These are phyloP conservation scores for Cicer pinnatifidum DNA, from an alignment of 306 rosid species.

Conservation along the genomic window DNA sequence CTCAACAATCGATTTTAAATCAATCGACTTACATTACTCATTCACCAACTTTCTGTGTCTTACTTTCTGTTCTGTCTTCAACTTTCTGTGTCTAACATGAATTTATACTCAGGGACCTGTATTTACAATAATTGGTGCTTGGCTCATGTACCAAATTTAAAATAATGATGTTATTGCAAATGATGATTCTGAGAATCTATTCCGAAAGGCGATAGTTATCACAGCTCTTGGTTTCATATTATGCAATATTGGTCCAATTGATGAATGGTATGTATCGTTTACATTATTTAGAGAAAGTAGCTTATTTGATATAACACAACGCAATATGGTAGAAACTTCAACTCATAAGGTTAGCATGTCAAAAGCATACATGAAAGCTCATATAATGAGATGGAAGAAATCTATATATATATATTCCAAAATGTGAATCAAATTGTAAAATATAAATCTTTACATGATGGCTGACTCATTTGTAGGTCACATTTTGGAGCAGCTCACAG, in stretches of 20 bases:
- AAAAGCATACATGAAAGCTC: slow-evolving; percentile 15
- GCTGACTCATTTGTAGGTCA: slow-evolving; percentile 56
- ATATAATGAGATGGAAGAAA: slow-evolving; percentile 10
- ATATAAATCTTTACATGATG: slow-evolving; percentile 8
- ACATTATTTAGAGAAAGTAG: slow-evolving; percentile 8
- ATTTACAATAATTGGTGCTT: slow-evolving; percentile 90
- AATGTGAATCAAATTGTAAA: slow-evolving; percentile 8
- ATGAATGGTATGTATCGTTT: slow-evolving; percentile 73
- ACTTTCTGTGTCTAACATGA: slow-evolving; percentile 20
- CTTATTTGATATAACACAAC: not conserved
- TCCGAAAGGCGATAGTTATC: slow-evolving; percentile 68
- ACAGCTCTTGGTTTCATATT: slow-evolving; percentile 63
- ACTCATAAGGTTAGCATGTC: slow-evolving; percentile 19
- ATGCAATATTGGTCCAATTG: slow-evolving; percentile 77
- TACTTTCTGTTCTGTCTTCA: not conserved
- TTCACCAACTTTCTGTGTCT: not conserved
- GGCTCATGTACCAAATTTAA: slow-evolving; percentile 77
- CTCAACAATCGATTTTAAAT: not conserved
- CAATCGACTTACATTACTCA: not conserved
- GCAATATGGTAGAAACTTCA: not conserved
- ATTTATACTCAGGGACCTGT: slow-evolving; percentile 70
- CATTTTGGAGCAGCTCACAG: slow-evolving; percentile 83
- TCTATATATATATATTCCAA: not conserved
- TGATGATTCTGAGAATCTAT: slow-evolving; percentile 63
- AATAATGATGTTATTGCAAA: slow-evolving; percentile 60